phyloP scores from a whole-genome alignment of 2,329 filamentous ascomycete genomes.

The Penicillium sp. region DNA sequence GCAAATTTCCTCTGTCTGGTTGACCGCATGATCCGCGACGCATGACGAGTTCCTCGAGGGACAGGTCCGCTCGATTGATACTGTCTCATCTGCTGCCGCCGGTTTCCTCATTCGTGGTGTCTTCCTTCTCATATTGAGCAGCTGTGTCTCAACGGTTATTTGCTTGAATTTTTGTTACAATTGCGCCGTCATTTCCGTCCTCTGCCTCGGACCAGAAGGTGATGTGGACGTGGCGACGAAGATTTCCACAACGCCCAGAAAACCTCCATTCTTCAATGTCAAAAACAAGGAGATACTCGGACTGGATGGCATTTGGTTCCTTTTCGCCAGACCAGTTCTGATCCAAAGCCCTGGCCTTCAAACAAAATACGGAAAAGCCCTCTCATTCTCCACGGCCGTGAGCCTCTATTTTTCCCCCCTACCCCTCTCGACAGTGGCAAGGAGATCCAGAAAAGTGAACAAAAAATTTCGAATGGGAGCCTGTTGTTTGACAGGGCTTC shows the following conservation, averaged over 20 bases:
- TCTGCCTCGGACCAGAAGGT: too few species aligned
- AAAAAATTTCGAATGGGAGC: slow-evolving; percentile 16
- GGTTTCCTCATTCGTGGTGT: too few species aligned
- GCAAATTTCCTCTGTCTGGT: too few species aligned
- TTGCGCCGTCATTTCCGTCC: too few species aligned
- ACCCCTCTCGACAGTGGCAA: slow-evolving; percentile 13
- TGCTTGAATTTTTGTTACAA: too few species aligned
- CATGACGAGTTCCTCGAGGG: too few species aligned
- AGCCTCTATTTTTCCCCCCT: neutral
- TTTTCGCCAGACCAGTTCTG: slow-evolving; percentile 24
- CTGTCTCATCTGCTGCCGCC: too few species aligned
- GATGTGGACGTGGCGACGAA: neutral
- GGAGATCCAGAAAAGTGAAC: slow-evolving; percentile 25
- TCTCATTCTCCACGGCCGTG: slow-evolving; percentile 9
- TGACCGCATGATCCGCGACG: too few species aligned
- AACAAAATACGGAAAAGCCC: neutral
- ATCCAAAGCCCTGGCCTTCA: slow-evolving; percentile 10
- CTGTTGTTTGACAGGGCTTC: slow-evolving; percentile 3
- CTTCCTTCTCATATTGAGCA: too few species aligned
- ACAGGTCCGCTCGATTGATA: too few species aligned
- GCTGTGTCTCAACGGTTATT: too few species aligned
- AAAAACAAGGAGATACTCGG: slow-evolving; percentile 15
- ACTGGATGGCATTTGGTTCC: slow-evolving; percentile 27
- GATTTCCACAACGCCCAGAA: neutral
- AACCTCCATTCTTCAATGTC: neutral